These are phyloP conservation scores for Fusarium phyllophilum DNA, from an alignment of 2,329 filamentous ascomycete species.

Conservation along the genomic window DNA sequence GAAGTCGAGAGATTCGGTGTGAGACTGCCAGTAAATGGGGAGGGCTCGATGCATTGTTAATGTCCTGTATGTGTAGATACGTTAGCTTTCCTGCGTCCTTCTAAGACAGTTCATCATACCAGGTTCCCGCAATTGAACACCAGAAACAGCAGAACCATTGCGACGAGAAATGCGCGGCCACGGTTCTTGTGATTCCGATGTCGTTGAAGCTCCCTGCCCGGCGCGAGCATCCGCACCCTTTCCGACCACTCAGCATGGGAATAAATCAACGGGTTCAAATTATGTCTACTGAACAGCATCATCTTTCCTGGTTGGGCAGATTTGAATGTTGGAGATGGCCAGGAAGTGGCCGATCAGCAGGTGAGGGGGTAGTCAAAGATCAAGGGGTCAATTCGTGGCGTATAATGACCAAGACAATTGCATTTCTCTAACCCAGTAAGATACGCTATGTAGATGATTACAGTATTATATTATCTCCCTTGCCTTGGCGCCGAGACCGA, in stretches of 20 bases:
- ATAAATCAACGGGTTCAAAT: background rate
- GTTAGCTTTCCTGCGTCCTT: background rate
- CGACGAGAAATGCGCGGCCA: conserved; percentile 1
- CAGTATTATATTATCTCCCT: background rate
- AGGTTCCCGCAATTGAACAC: conserved; percentile 7
- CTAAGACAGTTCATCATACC: background rate
- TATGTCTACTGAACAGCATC: background rate
- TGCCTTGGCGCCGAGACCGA: background rate
- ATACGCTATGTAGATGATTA: background rate
- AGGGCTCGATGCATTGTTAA: background rate
- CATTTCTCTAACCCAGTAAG: background rate
- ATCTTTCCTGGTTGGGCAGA: background rate
- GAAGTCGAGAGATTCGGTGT: conserved; percentile 15
- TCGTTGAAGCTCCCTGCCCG: background rate
- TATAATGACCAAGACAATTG: background rate
- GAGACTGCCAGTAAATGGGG: background rate
- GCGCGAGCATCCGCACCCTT: conserved; percentile 5
- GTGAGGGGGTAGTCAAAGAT: background rate
- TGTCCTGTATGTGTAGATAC: background rate
- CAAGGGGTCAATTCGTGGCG: background rate
- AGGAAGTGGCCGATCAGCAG: background rate
- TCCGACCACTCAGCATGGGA: background rate
- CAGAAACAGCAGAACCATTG: conserved; percentile 2
- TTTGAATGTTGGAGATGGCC: background rate
- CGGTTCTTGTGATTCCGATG: background rate